Conservation (phyloP, 305 asterid genomes). For the Salvia sclarea region DNA sequence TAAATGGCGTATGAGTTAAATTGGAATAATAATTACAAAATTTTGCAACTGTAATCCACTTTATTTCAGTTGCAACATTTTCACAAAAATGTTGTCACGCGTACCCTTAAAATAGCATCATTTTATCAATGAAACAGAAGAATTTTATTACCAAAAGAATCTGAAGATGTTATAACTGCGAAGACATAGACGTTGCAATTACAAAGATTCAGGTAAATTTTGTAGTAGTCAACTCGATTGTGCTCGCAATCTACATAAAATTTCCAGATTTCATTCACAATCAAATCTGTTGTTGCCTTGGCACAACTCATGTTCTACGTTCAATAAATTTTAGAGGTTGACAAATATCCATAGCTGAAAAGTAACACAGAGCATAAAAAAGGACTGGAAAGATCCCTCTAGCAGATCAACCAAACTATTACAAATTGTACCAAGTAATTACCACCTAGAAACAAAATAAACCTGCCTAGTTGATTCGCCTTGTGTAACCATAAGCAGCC, state of each 20-base stretch:
- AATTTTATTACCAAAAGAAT: too few species aligned
- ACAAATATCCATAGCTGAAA: neutral
- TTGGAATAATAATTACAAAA: too few species aligned
- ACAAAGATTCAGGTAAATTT: too few species aligned
- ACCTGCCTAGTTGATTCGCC: slow-evolving; percentile 30
- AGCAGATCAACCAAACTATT: slow-evolving; percentile 1
- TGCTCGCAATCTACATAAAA: neutral
- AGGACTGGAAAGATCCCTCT: neutral
- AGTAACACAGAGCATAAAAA: neutral
- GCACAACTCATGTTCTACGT: neutral
- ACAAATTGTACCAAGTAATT: slow-evolving; percentile 22
- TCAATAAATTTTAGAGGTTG: neutral
- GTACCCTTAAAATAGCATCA: neutral
- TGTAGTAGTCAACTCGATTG: too few species aligned
- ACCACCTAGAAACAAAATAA: slow-evolving; percentile 13
- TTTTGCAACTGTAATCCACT: too few species aligned
- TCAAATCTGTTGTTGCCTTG: neutral
- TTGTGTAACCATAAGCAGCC: slow-evolving; percentile 32
- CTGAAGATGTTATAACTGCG: neutral
- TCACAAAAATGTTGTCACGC: too few species aligned
- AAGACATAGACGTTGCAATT: too few species aligned
- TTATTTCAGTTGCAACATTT: too few species aligned
- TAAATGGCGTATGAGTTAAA: neutral
- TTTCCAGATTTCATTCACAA: neutral
- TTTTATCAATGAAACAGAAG: too few species aligned